A percentile compares a stretch with the other conserved stretches of the same genome.
Evolutionary conservation across 2,329 filamentous ascomycete genomes (phyloP).

Genomic region (Amauroascus niger): DNA sequence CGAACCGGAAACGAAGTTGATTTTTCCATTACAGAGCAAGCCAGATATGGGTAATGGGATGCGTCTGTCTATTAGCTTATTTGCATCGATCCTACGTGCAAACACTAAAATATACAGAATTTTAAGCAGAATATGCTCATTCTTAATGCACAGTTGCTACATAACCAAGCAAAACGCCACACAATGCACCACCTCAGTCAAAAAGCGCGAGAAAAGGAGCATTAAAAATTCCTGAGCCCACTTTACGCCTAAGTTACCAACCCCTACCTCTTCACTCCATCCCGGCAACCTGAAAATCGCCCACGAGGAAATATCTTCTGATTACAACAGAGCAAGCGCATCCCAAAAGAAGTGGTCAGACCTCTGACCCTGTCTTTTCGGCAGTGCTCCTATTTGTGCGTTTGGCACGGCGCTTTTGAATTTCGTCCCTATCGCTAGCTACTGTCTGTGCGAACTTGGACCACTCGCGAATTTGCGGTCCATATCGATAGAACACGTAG

Average conservation of each 20-base stretch:
- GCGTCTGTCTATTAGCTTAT: not conserved
- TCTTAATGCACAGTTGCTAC: not conserved
- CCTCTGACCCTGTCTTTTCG: constrained; percentile 2
- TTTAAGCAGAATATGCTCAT: not conserved
- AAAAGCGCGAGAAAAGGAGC: not conserved
- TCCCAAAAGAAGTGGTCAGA: not conserved
- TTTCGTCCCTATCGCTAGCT: constrained; percentile 34
- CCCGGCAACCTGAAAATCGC: not conserved
- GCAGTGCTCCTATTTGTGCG: constrained; percentile 6
- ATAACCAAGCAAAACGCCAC: not conserved
- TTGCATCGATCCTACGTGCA: not conserved
- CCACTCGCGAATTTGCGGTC: constrained; percentile 46
- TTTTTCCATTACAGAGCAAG: no score
- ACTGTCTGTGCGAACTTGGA: constrained; percentile 57
- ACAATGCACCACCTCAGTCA: not conserved
- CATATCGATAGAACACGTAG: constrained; percentile 57
- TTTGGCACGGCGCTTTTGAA: constrained; percentile 8
- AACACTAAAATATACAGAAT: not conserved
- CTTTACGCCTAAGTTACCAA: not conserved
- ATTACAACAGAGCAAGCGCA: not conserved
- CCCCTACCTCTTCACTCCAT: not conserved
- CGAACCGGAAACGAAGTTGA: no score
- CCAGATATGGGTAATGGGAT: no score
- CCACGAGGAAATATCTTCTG: not conserved
- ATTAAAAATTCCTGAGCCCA: not conserved